Base-by-base conservation (phyloP, 768 basidiomycete species). In the Russula dissimulans region DNA sequence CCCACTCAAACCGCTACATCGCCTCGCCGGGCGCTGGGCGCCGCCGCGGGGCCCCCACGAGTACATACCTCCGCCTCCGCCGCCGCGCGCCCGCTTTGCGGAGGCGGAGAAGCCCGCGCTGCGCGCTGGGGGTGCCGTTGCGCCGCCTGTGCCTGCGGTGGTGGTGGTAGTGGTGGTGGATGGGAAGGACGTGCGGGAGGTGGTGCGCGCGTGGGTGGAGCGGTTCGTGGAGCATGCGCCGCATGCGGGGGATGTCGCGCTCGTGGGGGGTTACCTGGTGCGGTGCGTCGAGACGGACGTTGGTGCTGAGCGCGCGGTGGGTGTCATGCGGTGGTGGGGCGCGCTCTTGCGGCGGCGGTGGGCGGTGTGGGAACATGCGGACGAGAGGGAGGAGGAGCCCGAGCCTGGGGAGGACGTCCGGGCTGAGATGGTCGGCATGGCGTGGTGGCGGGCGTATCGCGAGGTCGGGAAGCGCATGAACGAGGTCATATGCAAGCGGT, bases 401-500 rank as follows among this genome's bases (percentile, higher is more conserved):
- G 71, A 74, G 44, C 71, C 71, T 50, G 61, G 42, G 4, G 62
- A 67, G 36, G 68, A 68, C 31, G 56, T 58, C 0, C 70, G 74
- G 68, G 72, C 73, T 39, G 69, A 74, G 51, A 56, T 44, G 12
- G 76, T 87, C 45, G 90, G 84, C 2, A 76, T 76, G 68, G 81
- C 81, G 42, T 95, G 92, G 93, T 95, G 91, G 92, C 76, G 73
- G 53, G 81, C 86, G 7, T 94, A 90, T 73, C 74, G 80, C 60
- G 79, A 80, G 34, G 83, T 91, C 3, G 89, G 86, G 73, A 74
- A 67, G 12, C 77, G 75, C 66, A 81, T 94, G 72, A 86, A 91
- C 65, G 74, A 71, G n/a, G 77, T 84, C 22, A 79, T 81, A 5
- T 77, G 79, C 62, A 80, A 78, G 70, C 81, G 81, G 59, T 93